These are phyloP conservation scores for Triticum monococcum DNA, from an alignment of 176 grass and related monocot species.

Conservation along the genomic window DNA sequence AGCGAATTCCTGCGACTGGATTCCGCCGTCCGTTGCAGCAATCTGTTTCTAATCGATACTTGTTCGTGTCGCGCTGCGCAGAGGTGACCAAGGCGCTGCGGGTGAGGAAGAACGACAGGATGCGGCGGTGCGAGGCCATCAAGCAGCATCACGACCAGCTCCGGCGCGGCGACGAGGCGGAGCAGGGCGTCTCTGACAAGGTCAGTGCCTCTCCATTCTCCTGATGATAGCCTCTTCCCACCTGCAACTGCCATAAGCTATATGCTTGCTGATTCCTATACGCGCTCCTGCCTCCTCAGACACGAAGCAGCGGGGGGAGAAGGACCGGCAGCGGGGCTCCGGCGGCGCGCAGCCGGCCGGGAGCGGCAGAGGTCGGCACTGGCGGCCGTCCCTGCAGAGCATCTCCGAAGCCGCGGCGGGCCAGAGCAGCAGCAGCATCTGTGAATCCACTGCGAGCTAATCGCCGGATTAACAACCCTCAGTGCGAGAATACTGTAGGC, in stretches of 20 bases:
- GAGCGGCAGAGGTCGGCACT: constrained; percentile 49
- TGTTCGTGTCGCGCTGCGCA: constrained; percentile 2
- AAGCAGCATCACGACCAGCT: constrained; percentile 56
- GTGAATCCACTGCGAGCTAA: constrained; percentile 35
- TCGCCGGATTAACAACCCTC: neutral
- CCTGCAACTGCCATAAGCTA: neutral
- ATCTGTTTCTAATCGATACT: too few species aligned
- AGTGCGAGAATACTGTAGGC: too few species aligned
- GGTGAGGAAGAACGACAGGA: constrained; percentile 80
- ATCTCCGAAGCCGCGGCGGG: constrained; percentile 63
- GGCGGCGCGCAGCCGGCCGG: neutral
- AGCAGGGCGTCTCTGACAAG: constrained; percentile 24
- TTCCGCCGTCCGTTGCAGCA: too few species aligned
- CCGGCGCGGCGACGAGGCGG: constrained; percentile 24
- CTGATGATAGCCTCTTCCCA: neutral
- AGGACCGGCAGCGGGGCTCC: constrained; percentile 52
- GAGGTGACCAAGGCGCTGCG: constrained; percentile 86
- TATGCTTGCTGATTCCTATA: neutral
- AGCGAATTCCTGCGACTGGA: too few species aligned
- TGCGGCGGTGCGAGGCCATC: constrained; percentile 70
- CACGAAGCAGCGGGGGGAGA: constrained; percentile 52
- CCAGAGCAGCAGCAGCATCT: constrained; percentile 44
- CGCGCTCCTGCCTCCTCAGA: constrained; percentile 26
- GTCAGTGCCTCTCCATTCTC: constrained; percentile 1
- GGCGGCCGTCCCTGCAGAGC: constrained; percentile 86